Conservation (phyloP, 1,139 yeast genomes). For the Pichia sp. region DNA sequence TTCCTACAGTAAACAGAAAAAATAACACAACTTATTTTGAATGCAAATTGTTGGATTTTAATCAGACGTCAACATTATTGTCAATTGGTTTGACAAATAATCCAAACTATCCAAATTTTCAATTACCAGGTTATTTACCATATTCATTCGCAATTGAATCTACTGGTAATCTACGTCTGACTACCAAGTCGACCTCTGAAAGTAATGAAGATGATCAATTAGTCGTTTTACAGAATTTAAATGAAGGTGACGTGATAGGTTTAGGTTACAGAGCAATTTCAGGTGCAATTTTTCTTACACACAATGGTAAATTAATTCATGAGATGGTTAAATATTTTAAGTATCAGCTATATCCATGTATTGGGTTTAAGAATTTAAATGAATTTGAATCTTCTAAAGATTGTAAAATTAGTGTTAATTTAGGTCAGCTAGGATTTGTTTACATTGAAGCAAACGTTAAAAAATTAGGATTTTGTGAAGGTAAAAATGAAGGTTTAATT, state of each 20-base stretch:
- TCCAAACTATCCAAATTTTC: slow-evolving; percentile 76
- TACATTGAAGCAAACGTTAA: slow-evolving; percentile 93
- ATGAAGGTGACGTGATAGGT: slow-evolving; percentile 87
- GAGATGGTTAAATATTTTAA: slow-evolving; percentile 79
- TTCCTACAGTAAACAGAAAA: slow-evolving; percentile 53
- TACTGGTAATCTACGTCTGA: slow-evolving; percentile 68
- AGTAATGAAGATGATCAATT: slow-evolving; percentile 55
- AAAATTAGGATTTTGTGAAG: slow-evolving; percentile 82
- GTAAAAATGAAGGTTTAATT: slow-evolving; percentile 58
- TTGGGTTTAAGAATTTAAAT: slow-evolving; percentile 55
- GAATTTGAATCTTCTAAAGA: slow-evolving; percentile 39
- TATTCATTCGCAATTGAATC: slow-evolving; percentile 87
- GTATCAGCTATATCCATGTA: slow-evolving; percentile 77
- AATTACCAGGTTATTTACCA: slow-evolving; percentile 79
- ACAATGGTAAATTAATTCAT: slow-evolving; percentile 81
- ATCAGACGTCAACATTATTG: slow-evolving; percentile 41
- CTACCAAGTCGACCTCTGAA: slow-evolving; percentile 45
- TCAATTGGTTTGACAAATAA: slow-evolving; percentile 79
- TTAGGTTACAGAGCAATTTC: slow-evolving; percentile 77
- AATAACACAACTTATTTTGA: slow-evolving; percentile 69
- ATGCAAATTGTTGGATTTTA: slow-evolving; percentile 53
- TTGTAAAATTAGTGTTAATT: slow-evolving; percentile 71
- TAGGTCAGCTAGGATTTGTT: slow-evolving; percentile 90
- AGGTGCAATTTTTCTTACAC: slow-evolving; percentile 82
- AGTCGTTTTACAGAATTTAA: slow-evolving; percentile 64